Conservation (phyloP, 2,329 filamentous ascomycete genomes). For the Pseudodiploospora longispora region DNA sequence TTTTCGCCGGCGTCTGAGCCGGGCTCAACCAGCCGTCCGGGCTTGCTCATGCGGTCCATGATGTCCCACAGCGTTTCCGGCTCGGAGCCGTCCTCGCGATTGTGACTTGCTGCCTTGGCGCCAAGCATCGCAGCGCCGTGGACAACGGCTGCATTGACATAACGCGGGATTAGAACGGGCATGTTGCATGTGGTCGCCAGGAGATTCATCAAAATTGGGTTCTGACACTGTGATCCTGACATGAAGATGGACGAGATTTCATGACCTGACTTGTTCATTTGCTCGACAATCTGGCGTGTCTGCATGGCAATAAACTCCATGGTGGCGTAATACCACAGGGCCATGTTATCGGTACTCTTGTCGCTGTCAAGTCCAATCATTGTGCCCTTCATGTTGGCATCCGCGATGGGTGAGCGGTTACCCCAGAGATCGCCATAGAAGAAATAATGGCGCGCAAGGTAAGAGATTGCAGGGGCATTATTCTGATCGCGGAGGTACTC, state of each 20-base stretch:
- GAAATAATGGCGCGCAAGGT: constrained; percentile 89
- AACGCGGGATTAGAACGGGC: constrained; percentile 87
- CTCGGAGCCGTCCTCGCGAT: constrained; percentile 54
- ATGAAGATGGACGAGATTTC: constrained; percentile 91
- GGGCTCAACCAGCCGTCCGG: constrained; percentile 74
- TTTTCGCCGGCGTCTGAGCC: constrained; percentile 65
- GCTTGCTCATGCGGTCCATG: constrained; percentile 97
- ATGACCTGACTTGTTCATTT: constrained; percentile 89
- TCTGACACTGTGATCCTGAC: constrained; percentile 97
- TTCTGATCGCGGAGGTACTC: constrained; percentile 62
- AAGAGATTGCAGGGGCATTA: constrained; percentile 69
- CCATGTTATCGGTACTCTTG: constrained; percentile 78
- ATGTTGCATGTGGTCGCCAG: constrained; percentile 86
- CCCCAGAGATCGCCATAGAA: constrained; percentile 98
- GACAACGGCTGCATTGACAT: constrained; percentile 91
- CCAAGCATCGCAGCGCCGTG: constrained; percentile 98
- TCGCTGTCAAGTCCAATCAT: constrained; percentile 83
- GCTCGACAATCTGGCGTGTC: constrained; percentile 87
- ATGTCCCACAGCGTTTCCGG: constrained; percentile 90
- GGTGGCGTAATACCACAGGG: constrained; percentile 87
- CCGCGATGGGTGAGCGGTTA: constrained; percentile 88
- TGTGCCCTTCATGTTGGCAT: constrained; percentile 85
- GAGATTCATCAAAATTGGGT: constrained; percentile 82
- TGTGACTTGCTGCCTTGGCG: constrained; percentile 87
- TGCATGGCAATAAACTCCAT: constrained; percentile 98